Base-by-base conservation (phyloP, 768 basidiomycete genomes). In the Tephrocybe rancida region DNA sequence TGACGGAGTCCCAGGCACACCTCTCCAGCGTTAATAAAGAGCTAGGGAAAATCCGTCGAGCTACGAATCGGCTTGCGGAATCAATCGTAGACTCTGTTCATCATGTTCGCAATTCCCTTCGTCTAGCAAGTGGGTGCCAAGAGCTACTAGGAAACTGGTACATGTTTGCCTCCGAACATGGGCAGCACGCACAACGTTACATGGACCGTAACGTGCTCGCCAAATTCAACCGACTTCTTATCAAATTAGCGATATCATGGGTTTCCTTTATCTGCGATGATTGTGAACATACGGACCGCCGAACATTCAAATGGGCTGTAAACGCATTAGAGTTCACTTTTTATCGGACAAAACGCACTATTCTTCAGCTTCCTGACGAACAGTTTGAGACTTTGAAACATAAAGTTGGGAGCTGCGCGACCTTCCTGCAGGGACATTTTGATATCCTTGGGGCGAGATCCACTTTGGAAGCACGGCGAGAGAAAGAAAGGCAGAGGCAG, bases 251-350 rank as follows among this genome's bases (percentile, higher is more conserved):
- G 9, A 98, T 98, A 61, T 90, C 92, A 11, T 99, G 96, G 96
- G 92, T 98, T 29, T 88, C 94, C 39, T 98, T 99, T 77, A 96
- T 98, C 58, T 97, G 94, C 72, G 95, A 98, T 65, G 92, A 95
- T 62, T 99, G 97, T 73, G 92, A 97, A 61, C 94, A 95, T 7
- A 89, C 92, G 29, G 95, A 98, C 68, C 83, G 93, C 52, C 90
- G 88, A 68, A 98, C 94, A 0, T 99, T 99, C 80, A 89, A 91
- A 66, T 98, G 95, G 95, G 95, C 97, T 7, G 95, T 99, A 48
- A 91, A 88, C 53, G 95, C 97, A 2, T 83, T 99, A 26, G 94
- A 97, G 65, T 98, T 95, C 65, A 87, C 94, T 1, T 83, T 92
- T 54, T 82, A 87, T 55, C 87, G 95, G 50, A 98, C 95, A 13